Percentiles rank a stretch among this genome's conserved stretches.
Evolutionary conservation across 257 asterid genomes (phyloP).

Genomic region (Solanum etuberosum): DNA sequence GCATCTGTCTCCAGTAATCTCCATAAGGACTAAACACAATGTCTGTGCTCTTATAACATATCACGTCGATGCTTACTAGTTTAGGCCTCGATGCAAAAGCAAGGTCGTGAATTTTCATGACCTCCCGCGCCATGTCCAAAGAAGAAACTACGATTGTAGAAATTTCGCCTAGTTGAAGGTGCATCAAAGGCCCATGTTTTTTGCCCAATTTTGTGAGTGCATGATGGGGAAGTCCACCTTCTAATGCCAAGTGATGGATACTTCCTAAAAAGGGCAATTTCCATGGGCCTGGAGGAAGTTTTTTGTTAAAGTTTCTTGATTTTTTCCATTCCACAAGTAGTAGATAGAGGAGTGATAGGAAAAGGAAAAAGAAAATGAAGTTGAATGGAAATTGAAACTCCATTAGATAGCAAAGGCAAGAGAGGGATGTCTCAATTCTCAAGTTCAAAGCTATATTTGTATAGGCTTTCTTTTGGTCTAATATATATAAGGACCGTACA

Average conservation of each 20-base stretch:
- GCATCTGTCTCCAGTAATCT: conserved; percentile 35
- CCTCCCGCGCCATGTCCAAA: neutral
- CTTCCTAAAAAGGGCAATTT: conserved; percentile 17
- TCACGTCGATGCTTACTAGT: conserved; percentile 2
- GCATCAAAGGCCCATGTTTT: conserved; percentile 26
- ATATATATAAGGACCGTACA: too few relatives aligned
- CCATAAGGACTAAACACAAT: conserved; percentile 22
- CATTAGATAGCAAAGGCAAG: neutral
- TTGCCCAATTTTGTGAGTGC: conserved; percentile 3
- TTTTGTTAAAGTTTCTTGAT: neutral
- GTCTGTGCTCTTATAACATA: conserved; percentile 11
- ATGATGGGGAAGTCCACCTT: conserved; percentile 13
- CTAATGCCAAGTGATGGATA: conserved; percentile 15
- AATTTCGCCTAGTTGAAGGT: conserved; percentile 27
- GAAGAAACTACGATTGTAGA: conserved; percentile 23
- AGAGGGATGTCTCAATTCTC: neutral
- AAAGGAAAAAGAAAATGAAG: neutral
- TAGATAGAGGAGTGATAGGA: neutral
- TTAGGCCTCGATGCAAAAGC: conserved; percentile 26
- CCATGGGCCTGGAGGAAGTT: neutral
- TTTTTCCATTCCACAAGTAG: neutral
- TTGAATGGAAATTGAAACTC: neutral
- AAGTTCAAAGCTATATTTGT: neutral
- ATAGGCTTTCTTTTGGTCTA: neutral
- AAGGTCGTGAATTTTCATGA: neutral